Percentiles rank a stretch among this genome's conserved stretches.
phyloP scores from a whole-genome alignment of 345 rosid species.

The Salix exigua region DNA sequence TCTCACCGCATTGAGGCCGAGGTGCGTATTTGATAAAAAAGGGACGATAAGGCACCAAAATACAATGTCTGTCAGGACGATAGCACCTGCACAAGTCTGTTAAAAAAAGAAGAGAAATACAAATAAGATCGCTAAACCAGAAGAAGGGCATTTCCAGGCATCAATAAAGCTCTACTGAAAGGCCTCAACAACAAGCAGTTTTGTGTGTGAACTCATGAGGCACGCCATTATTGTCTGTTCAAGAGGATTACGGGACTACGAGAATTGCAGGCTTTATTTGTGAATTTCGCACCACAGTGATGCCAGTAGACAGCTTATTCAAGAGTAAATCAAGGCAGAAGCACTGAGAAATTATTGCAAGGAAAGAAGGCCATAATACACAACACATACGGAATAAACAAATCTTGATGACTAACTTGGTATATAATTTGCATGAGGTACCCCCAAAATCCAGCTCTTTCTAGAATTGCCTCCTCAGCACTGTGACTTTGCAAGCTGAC shows the following conservation, averaged over 20 bases:
- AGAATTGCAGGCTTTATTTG: background rate
- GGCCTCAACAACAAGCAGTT: background rate
- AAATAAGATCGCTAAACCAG: constrained; percentile 1
- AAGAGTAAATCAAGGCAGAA: background rate
- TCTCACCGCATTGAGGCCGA: constrained; percentile 58
- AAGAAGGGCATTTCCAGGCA: background rate
- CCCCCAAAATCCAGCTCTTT: constrained; percentile 65
- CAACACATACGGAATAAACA: background rate
- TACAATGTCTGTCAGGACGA: constrained; percentile 62
- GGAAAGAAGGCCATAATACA: background rate
- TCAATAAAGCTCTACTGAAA: background rate
- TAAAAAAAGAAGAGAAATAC: background rate
- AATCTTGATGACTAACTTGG: constrained; percentile 45
- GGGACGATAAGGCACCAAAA: constrained; percentile 80
- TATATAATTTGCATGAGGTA: constrained; percentile 64
- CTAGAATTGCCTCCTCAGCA: constrained; percentile 35
- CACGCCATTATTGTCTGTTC: background rate
- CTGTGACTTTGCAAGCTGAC: constrained; percentile 42
- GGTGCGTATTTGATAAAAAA: constrained; percentile 52
- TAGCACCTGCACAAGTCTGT: constrained; percentile 83
- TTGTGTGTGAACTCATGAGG: background rate
- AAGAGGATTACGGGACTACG: background rate
- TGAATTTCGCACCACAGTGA: background rate
- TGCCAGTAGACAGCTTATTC: background rate
- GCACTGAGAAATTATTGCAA: background rate